A percentile compares a stretch with the other conserved stretches of the same genome.
phyloP scores from a whole-genome alignment of 495 filamentous ascomycete species.

The Astrothelium macrocarpum region DNA sequence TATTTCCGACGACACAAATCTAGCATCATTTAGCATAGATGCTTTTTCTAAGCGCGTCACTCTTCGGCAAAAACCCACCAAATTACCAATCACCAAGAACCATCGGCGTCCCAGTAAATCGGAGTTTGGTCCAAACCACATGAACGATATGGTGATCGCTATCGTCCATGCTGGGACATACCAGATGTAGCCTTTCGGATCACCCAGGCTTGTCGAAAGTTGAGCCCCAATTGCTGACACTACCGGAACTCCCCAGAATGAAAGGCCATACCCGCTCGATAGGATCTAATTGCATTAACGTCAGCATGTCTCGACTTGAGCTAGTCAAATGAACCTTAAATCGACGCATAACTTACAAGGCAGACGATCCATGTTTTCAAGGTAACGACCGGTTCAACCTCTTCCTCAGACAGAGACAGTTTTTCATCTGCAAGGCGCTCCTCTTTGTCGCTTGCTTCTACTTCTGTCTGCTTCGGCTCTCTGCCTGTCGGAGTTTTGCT shows the following conservation, averaged over 20 bases:
- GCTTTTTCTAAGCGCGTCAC: background rate
- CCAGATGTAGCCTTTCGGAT: constrained; percentile 18
- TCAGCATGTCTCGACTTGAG: too few species aligned
- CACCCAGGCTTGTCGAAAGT: constrained; percentile 26
- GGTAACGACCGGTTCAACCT: constrained; percentile 11
- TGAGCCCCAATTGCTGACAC: constrained; percentile 17
- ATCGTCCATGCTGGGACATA: constrained; percentile 24
- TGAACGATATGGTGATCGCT: constrained; percentile 24
- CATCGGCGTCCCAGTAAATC: constrained; percentile 24
- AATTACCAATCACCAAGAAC: constrained; percentile 23
- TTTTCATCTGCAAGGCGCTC: background rate
- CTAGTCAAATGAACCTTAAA: background rate
- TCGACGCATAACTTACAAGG: constrained; percentile 9
- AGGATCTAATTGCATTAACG: too few species aligned
- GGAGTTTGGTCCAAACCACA: constrained; percentile 24
- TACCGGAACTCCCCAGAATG: constrained; percentile 30
- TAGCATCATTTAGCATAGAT: background rate
- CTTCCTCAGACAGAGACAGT: background rate
- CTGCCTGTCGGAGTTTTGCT: too few species aligned
- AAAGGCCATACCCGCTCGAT: constrained; percentile 26
- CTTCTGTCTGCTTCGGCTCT: too few species aligned
- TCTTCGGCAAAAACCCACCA: too few species aligned
- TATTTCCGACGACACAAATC: constrained; percentile 9
- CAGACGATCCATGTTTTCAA: constrained; percentile 21
- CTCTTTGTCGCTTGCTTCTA: background rate